Conservation (phyloP, 305 asterid genomes). For the Andrographis paniculata region DNA sequence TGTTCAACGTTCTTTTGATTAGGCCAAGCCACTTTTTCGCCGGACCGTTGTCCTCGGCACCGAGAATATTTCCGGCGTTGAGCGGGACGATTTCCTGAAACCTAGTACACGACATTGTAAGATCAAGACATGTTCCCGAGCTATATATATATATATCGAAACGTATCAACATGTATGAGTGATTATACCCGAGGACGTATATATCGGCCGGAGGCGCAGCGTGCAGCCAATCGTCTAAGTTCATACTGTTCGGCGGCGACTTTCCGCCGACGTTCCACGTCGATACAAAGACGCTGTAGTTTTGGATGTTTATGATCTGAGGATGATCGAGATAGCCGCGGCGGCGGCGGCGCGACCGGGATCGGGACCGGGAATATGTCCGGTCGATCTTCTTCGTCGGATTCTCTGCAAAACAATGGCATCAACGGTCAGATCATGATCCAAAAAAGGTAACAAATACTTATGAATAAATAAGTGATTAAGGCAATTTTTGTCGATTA, state of each 20-base stretch:
- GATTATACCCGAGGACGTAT: slow-evolving; percentile 81
- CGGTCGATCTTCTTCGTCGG: slow-evolving; percentile 54
- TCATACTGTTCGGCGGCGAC: slow-evolving; percentile 67
- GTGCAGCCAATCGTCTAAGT: slow-evolving; percentile 90
- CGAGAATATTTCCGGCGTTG: slow-evolving; percentile 89
- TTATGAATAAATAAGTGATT: slow-evolving; percentile 2
- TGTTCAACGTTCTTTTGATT: slow-evolving; percentile 62
- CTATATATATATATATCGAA: not conserved
- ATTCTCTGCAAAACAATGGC: slow-evolving; percentile 45
- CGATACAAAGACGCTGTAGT: slow-evolving; percentile 74
- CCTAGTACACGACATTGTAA: slow-evolving; percentile 25
- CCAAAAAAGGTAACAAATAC: not conserved
- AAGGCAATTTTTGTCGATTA: too few species aligned
- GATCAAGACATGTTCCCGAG: not conserved
- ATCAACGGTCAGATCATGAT: too few species aligned
- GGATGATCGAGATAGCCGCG: slow-evolving; percentile 93
- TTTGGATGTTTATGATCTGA: slow-evolving; percentile 84
- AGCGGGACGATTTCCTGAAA: slow-evolving; percentile 96
- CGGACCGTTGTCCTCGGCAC: slow-evolving; percentile 96
- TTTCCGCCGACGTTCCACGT: slow-evolving; percentile 98
- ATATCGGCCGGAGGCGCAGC: slow-evolving; percentile 97
- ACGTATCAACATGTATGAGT: not conserved
- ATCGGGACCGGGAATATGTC: slow-evolving; percentile 49
- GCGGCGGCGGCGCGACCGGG: slow-evolving; percentile 63
- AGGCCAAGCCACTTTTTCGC: slow-evolving; percentile 83